A percentile compares a stretch with the other conserved stretches of the same genome.
Conservation (phyloP, 225 moss, liverwort and hornwort genomes). For the Polytrichum commune region DNA sequence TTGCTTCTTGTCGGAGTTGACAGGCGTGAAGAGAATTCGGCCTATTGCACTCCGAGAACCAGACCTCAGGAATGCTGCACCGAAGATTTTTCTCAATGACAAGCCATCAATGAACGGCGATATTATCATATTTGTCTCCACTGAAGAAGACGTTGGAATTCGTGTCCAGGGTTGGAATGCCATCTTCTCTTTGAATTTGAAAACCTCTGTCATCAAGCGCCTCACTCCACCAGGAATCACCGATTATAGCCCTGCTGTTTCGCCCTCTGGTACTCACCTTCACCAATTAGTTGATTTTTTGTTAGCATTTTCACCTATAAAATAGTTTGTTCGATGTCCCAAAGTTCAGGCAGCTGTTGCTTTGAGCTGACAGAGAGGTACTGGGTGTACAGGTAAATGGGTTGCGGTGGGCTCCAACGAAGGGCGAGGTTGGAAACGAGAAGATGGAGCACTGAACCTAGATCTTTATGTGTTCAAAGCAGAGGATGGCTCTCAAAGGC, state of each 20-base stretch:
- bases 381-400: conserved; percentile 31
- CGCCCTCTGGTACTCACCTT: conserved; percentile 32
- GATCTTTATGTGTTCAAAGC: conserved; percentile 39
- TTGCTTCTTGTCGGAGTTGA: no score
- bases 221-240: conserved; percentile 42
- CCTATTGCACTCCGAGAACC: background rate
- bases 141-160: conserved; percentile 19
- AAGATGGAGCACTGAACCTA: conserved; percentile 25
- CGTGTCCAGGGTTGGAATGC: conserved; percentile 42
- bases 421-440: conserved; percentile 29
- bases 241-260: conserved; percentile 58
- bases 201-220: conserved; percentile 18
- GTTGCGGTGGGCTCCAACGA: conserved; percentile 42
- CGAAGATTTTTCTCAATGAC: conserved; percentile 19
- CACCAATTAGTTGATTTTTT: background rate
- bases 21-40: background rate
- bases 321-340: no score
- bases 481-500: conserved; percentile 40
- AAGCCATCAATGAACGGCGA: conserved; percentile 30
- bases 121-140: conserved; percentile 42
- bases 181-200: conserved; percentile 36
- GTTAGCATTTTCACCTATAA: background rate
- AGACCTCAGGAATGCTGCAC: background rate
- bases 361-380: background rate
- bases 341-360: no score